Percentiles rank a stretch among this genome's conserved stretches.
Evolutionary conservation across 2,329 filamentous ascomycete genomes (phyloP).

Genomic region (Calonectria multiphialidica): DNA sequence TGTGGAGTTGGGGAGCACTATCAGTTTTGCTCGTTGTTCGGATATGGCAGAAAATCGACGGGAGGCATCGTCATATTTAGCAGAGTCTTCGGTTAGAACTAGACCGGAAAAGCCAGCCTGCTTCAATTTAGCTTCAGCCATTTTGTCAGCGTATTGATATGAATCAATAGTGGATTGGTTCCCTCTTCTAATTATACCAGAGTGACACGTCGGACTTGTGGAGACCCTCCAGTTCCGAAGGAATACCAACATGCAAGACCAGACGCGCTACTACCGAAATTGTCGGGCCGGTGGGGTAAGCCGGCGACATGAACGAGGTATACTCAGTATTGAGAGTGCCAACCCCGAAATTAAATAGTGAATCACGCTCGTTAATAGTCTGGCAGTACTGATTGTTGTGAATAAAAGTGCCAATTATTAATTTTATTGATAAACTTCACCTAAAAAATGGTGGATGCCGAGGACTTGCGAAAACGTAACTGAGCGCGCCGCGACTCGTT

Average conservation of each 20-base stretch:
- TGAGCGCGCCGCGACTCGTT: too few species aligned
- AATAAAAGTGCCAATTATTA: too few species aligned
- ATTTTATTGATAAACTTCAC: too few species aligned
- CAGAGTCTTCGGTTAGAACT: neutral
- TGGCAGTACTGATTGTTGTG: too few species aligned
- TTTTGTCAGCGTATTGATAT: neutral
- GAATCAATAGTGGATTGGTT: too few species aligned
- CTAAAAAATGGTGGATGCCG: too few species aligned
- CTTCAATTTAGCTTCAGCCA: neutral
- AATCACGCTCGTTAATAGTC: too few species aligned
- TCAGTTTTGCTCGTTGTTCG: neutral
- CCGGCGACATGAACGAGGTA: neutral
- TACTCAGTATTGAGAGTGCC: too few species aligned
- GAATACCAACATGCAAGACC: too few species aligned
- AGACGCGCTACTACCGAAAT: neutral
- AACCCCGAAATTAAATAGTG: too few species aligned
- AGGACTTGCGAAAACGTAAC: too few species aligned
- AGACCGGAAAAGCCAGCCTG: neutral
- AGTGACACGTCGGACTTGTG: neutral
- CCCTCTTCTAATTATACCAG: neutral
- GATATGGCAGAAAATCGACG: neutral
- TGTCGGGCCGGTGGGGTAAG: neutral
- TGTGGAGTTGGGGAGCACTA: neutral
- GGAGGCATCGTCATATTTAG: neutral
- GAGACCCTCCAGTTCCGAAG: neutral